phyloP scores from a whole-genome alignment of 2,329 filamentous ascomycete species.

The Calonectria multiphialidica region DNA sequence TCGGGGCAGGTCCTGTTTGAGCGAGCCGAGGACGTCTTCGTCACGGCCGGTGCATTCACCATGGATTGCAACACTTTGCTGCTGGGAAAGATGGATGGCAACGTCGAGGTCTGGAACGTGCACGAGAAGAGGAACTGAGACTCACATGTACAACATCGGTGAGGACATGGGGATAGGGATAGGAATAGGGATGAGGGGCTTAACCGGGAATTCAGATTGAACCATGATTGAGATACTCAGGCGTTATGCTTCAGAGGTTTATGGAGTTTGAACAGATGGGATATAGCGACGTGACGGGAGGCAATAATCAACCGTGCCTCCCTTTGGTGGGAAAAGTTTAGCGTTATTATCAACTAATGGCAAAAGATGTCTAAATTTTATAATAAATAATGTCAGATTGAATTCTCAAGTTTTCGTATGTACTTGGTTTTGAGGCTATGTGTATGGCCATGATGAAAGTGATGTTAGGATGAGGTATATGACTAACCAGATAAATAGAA shows the following conservation, averaged over 20 bases:
- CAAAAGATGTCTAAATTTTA: neutral
- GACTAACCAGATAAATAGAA: too few relatives aligned
- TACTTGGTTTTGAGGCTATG: too few relatives aligned
- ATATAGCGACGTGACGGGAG: neutral
- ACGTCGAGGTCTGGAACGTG: conserved; percentile 50
- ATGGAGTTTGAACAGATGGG: neutral
- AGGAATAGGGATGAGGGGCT: neutral
- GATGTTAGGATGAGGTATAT: too few relatives aligned
- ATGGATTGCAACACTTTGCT: conserved; percentile 46
- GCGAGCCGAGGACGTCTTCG: conserved; percentile 36
- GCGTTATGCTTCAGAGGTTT: neutral
- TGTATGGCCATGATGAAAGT: too few relatives aligned
- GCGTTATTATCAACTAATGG: conserved; percentile 21
- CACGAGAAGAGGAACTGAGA: conserved; percentile 30
- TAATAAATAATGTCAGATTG: neutral
- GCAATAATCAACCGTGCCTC: neutral
- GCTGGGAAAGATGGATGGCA: conserved; percentile 50
- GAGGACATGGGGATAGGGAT: neutral
- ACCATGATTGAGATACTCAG: neutral
- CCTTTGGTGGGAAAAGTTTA: neutral
- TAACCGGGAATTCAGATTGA: neutral
- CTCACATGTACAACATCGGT: neutral
- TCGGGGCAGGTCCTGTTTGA: conserved; percentile 49
- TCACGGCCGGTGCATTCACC: conserved; percentile 53
- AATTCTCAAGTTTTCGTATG: neutral